Conservation (phyloP, 176 grass and related monocot species). For the Ensete glaucum region DNA sequence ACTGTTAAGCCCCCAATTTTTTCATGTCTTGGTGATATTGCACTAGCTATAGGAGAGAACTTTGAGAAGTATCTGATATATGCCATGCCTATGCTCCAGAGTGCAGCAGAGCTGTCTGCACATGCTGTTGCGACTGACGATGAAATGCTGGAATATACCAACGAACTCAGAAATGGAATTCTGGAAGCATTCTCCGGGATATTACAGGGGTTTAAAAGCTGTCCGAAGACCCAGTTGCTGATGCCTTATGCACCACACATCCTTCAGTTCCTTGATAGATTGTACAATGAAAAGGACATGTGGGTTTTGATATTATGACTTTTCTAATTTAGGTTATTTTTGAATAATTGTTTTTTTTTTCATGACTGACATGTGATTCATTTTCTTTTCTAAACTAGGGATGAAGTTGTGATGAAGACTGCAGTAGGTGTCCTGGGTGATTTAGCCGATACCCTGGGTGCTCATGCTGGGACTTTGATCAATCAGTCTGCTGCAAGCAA, state of each 20-base stretch:
- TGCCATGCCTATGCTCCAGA: slow-evolving; percentile 16
- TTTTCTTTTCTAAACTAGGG: slow-evolving; percentile 6
- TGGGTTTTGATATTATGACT: not conserved
- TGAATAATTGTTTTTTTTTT: not conserved
- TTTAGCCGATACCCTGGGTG: slow-evolving; percentile 8
- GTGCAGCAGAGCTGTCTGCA: slow-evolving; percentile 6
- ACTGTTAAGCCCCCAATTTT: slow-evolving; percentile 15
- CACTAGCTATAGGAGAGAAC: slow-evolving; percentile 10
- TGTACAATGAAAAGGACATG: slow-evolving; percentile 15
- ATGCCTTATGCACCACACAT: slow-evolving; percentile 15
- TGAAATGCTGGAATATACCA: slow-evolving; percentile 12
- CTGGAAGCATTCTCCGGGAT: slow-evolving; percentile 15
- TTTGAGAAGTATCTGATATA: slow-evolving; percentile 20
- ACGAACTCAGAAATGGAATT: slow-evolving; percentile 16
- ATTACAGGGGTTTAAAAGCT: slow-evolving; percentile 17
- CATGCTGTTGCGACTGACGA: not conserved
- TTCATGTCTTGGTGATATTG: slow-evolving; percentile 15
- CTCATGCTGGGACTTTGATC: not conserved
- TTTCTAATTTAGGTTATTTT: not conserved
- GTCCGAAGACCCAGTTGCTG: slow-evolving; percentile 10
- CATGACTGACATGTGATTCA: not conserved
- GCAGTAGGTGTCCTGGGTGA: slow-evolving; percentile 16
- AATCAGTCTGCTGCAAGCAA: slow-evolving; percentile 6
- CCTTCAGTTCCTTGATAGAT: slow-evolving; percentile 15
- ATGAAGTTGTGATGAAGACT: slow-evolving; percentile 15